These are phyloP conservation scores for Cutaneotrichosporon sp. DNA, from an alignment of 1,284 basidiomycete genomes.

Conservation along the genomic window DNA sequence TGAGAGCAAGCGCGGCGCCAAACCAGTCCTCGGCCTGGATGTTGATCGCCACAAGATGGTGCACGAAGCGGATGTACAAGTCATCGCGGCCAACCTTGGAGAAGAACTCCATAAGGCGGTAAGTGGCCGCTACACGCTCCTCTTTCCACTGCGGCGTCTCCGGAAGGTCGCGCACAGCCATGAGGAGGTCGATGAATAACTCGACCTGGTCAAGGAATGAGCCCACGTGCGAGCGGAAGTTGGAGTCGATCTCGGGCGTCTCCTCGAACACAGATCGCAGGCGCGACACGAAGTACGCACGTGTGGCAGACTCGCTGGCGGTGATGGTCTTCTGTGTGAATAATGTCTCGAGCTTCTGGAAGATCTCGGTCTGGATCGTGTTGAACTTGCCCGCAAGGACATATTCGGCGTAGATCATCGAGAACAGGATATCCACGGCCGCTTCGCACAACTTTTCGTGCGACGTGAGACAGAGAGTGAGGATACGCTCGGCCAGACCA, in stretches of 20 bases:
- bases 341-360: conserved; percentile 81
- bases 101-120: conserved; percentile 89
- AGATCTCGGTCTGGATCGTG: conserved; percentile 88
- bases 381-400: conserved; percentile 76
- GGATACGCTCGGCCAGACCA: conserved; percentile 83
- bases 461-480: conserved; percentile 89
- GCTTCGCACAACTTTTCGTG: conserved; percentile 88
- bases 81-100: conserved; percentile 80
- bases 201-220: conserved; percentile 86
- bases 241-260: conserved; percentile 69
- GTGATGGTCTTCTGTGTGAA: conserved; percentile 34
- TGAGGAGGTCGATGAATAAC: conserved; percentile 87
- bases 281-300: conserved; percentile 92
- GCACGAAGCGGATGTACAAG: conserved; percentile 90
- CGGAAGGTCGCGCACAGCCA: conserved; percentile 88
- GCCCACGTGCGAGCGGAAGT: conserved; percentile 72
- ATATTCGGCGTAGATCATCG: conserved; percentile 94
- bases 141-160: conserved; percentile 91
- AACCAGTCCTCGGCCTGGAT: conserved; percentile 83
- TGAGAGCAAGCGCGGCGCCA: conserved; percentile 87
- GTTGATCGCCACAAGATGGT: conserved; percentile 86
- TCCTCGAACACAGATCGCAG: conserved; percentile 82
- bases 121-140: conserved; percentile 87
- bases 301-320: conserved; percentile 61
- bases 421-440: conserved; percentile 88